Evolutionary conservation across 768 basidiomycete genomes (phyloP), one percentile per base, ranked within the genome.

Genomic region (Amanita rimosa): DNA sequence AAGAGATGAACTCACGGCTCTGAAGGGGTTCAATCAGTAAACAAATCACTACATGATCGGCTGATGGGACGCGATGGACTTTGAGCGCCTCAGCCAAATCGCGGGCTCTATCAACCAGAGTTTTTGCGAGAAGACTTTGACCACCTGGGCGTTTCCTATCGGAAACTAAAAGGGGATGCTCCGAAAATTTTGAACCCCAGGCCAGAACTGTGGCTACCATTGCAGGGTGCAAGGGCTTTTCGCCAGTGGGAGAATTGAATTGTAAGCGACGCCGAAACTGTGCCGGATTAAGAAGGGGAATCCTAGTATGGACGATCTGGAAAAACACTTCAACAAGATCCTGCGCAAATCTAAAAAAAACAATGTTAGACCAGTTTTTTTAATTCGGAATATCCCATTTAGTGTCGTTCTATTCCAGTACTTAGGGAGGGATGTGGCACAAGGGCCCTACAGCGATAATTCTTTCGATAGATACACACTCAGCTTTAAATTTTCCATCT

Each of bases 241-340:
- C 70, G 34, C 64, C 58, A 35, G 54, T 57, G 29, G 66, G 59
- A 22, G 62, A 54, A 42, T 65, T 64, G 2, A 79, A 58, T 53
- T 76, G 73, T 49, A 93, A 74, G 14, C 83, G 81, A 37, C 72
- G 73, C 50, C 88, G 85, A 63, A 94, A 90, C 56, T 83, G 79
- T 21, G 75, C 68, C 50, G 89, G 88, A 67, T 91, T 87, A 62
- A 94, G 79, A 44, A 93, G 76, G 44, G 93, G 91, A 50, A 89
- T 72, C 48, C 93, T 82, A 21, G 86, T 84, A 64, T 94, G 91
- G 35, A 89, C 85, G 52, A 88, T 87, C 64, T 94, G 89, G 62
- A 95, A 94, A 68, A 84, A 97, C 39, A 94, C 90, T 66, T 96
- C 91, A 59, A 95, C 82, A 46, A 96, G 82, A 67, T 97, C 92